Evolutionary conservation across 176 grass and related monocot species (phyloP), one percentile per base, ranked within the genome.

Genomic region (Oryza meridionalis): DNA sequence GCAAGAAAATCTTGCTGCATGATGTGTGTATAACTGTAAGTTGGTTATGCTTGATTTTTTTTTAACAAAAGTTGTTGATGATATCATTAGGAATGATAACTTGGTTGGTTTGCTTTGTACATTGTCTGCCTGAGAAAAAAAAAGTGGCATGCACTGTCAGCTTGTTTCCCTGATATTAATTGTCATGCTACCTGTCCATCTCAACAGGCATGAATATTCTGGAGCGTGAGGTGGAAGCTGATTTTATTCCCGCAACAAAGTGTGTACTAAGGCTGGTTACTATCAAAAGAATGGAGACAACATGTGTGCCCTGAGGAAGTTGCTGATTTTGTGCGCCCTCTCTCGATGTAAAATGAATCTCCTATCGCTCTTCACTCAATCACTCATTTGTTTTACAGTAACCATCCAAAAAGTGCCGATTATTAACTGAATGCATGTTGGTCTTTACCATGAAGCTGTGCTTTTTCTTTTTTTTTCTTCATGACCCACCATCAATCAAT

Each of bases 131-230:
- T 68, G 65, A 74, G 16, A 21, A 69, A 38, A 38, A 81, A 66
- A 65, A 81, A 35, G n/a, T 45, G 11, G 40, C 27, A 70, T 46
- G 37, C 75, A 50, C 8, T 80, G 29, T 81, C 77, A 67, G 19
- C 29, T 64, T 82, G 63, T 63, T 61, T 72, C 42, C 22, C 19
- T 82, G 65, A 4, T 79, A 71, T 27, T 80, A 66, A 75, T 42
- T 59, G 81, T 64, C 29, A 49, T 67, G 44, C 44, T 85, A 53
- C 66, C 83, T 78, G 65, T 72, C 51, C 44, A 65, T 81, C 43
- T 77, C 46, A 73, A 77, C 81, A 91, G 89, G 85, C 89, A 73
- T 91, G 86, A 91, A 81, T 84, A 26, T 82, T 80, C 50, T 2
- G 61, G 78, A 75, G 74, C 37, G 2, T 7, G 3, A 26, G 75